phyloP scores from a whole-genome alignment of 1,284 basidiomycete genomes.

The Fomitopsis pinicola region DNA sequence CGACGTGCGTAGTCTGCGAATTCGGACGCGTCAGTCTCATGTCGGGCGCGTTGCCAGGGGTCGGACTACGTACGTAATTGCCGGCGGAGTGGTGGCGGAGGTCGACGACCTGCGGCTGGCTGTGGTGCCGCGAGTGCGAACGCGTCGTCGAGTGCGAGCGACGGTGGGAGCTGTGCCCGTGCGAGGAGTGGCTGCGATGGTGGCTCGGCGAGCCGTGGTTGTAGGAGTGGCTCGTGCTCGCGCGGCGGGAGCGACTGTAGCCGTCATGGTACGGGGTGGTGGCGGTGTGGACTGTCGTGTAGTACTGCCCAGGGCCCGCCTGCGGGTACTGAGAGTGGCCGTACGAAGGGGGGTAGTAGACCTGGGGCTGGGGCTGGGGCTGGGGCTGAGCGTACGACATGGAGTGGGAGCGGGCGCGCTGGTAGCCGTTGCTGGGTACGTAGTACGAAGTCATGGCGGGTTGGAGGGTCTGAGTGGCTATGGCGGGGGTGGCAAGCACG shows the following conservation, averaged over 20 bases:
- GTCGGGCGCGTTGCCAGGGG: not conserved
- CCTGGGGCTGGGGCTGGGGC: conserved; percentile 6
- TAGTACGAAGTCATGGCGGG: conserved; percentile 8
- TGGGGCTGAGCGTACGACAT: not conserved
- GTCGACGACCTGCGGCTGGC: conserved; percentile 5
- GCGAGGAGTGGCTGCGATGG: conserved; percentile 10
- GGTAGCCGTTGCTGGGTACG: conserved; percentile 3
- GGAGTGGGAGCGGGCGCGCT: conserved; percentile 9
- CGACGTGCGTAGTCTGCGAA: not conserved
- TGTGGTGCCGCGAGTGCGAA: conserved; percentile 4
- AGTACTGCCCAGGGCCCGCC: conserved; percentile 3
- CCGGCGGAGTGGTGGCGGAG: not conserved
- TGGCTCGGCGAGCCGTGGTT: conserved; percentile 10
- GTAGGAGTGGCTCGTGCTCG: conserved; percentile 13
- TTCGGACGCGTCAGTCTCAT: conserved; percentile 5
- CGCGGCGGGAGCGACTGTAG: conserved; percentile 18
- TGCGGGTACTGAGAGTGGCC: not conserved
- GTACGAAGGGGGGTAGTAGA: not conserved
- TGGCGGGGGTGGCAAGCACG: not conserved
- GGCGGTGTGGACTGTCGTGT: conserved; percentile 8
- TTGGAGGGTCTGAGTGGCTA: not conserved
- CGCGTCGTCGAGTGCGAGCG: conserved; percentile 21
- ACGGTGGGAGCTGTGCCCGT: conserved; percentile 8
- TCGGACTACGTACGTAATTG: not conserved
- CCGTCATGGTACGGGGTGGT: conserved; percentile 11